These are phyloP conservation scores for Lachnellula occidentalis DNA, from an alignment of 2,329 filamentous ascomycete species.

Conservation along the genomic window DNA sequence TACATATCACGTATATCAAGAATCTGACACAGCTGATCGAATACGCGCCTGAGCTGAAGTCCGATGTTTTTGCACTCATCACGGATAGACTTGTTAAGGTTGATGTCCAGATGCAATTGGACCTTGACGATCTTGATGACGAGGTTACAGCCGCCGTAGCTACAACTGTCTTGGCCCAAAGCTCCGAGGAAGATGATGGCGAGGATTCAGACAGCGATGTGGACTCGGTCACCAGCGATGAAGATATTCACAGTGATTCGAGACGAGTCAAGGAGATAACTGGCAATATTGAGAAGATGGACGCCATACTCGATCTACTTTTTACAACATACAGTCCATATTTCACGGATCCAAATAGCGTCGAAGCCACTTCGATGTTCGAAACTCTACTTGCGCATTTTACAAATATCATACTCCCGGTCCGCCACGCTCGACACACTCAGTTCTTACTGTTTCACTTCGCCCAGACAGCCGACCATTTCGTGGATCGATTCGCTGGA, in stretches of 20 bases:
- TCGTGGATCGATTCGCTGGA: conserved; percentile 78
- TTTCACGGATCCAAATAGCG: conserved; percentile 63
- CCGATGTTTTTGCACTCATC: conserved; percentile 77
- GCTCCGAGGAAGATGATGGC: conserved; percentile 45
- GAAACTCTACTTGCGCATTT: conserved; percentile 82
- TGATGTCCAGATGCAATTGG: conserved; percentile 90
- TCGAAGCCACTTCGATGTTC: conserved; percentile 66
- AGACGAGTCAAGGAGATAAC: conserved; percentile 66
- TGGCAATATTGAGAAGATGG: conserved; percentile 84
- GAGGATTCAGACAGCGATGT: conserved; percentile 55
- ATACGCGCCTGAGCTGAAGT: conserved; percentile 72
- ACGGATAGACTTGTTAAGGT: conserved; percentile 86
- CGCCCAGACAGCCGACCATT: conserved; percentile 70
- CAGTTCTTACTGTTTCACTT: conserved; percentile 97
- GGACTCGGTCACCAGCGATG: conserved; percentile 67
- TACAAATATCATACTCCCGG: conserved; percentile 79
- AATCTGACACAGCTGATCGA: conserved; percentile 74
- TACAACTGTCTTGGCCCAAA: conserved; percentile 43
- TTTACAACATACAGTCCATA: conserved; percentile 76
- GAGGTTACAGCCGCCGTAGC: conserved; percentile 72
- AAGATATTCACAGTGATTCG: conserved; percentile 59
- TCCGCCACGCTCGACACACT: conserved; percentile 85
- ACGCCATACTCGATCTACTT: conserved; percentile 79
- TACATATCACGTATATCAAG: conserved; percentile 82
- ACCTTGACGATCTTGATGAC: conserved; percentile 89